A percentile compares a stretch with the other conserved stretches of the same genome.
phyloP scores from a whole-genome alignment of 192 early-diverging fungal genomes.

The Haplosporangium gracile region DNA sequence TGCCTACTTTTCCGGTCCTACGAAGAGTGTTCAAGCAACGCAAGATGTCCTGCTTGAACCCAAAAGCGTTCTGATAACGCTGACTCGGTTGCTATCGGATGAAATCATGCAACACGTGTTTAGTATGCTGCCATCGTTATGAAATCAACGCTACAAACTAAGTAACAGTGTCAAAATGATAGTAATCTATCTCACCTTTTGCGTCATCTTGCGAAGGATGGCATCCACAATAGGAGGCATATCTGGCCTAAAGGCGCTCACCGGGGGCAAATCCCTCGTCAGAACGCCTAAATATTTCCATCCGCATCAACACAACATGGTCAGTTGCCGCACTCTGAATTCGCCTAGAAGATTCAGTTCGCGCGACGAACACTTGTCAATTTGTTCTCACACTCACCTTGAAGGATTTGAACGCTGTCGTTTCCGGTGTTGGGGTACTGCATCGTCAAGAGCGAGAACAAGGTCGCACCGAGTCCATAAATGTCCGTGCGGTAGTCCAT shows the following conservation, averaged over 20 bases:
- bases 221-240: constrained; percentile 44
- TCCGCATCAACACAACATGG: background rate
- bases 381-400: constrained; percentile 12
- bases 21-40: constrained; percentile 31
- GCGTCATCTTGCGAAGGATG: constrained; percentile 46
- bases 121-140: background rate
- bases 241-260: constrained; percentile 32
- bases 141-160: background rate
- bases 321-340: background rate
- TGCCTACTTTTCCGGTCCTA: constrained; percentile 35
- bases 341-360: background rate
- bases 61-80: constrained; percentile 52
- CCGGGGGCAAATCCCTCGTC: constrained; percentile 31
- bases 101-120: background rate
- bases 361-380: too few relatives aligned
- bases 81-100: constrained; percentile 45
- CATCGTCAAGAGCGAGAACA: constrained; percentile 51
- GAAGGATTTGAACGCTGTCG: constrained; percentile 52
- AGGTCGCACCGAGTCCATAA: constrained; percentile 37
- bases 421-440: constrained; percentile 45
- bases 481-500: constrained; percentile 55
- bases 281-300: constrained; percentile 31
- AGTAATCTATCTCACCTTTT: constrained; percentile 16
- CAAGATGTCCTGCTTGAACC: constrained; percentile 54
- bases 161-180: background rate